These are phyloP conservation scores for Fusarium gaditjirri DNA, from an alignment of 2,329 filamentous ascomycete species.

Conservation along the genomic window DNA sequence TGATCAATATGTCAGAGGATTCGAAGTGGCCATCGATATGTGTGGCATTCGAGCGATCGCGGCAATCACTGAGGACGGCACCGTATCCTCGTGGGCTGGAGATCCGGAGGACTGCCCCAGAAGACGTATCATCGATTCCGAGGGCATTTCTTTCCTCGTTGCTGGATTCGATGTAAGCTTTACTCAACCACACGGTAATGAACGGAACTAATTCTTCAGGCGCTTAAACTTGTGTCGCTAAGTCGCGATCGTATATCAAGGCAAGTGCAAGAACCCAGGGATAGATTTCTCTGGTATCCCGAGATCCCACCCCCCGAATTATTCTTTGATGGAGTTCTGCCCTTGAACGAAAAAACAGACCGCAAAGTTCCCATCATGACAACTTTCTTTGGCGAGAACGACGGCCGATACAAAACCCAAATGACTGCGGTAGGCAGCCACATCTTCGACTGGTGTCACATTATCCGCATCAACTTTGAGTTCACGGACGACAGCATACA, in stretches of 20 bases:
- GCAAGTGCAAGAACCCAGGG: background rate
- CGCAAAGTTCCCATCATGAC: background rate
- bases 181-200: fast-evolving
- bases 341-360: fast-evolving
- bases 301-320: background rate
- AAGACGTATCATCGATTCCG: background rate
- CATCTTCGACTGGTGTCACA: background rate
- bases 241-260: background rate
- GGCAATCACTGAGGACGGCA: background rate
- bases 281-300: slow-evolving; percentile 24
- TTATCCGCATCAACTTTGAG: background rate
- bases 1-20: background rate
- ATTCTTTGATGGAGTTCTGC: background rate
- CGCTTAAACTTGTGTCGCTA: slow-evolving; percentile 21
- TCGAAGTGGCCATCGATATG: background rate
- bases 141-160: background rate
- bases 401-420: background rate
- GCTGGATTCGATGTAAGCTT: background rate
- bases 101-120: background rate
- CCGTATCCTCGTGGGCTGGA: background rate
- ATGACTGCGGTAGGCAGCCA: background rate
- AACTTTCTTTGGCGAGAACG: slow-evolving; percentile 17
- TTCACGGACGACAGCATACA: background rate
- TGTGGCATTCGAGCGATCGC: background rate
- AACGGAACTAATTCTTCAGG: background rate